phyloP scores from a whole-genome alignment of 192 early-diverging fungal species.

The Podila horticola region DNA sequence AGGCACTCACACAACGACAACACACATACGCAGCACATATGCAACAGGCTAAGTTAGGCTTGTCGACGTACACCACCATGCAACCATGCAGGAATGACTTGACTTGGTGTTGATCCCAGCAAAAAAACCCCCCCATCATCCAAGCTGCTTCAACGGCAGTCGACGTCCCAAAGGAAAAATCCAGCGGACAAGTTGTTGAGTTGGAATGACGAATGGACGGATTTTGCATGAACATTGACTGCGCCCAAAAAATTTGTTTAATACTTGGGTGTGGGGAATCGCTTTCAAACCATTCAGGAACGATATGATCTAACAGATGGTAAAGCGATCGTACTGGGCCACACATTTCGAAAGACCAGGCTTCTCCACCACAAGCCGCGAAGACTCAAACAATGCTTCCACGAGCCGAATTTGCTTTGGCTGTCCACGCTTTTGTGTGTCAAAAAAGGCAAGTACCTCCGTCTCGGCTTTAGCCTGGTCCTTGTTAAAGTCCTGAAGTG shows the following conservation, averaged over 20 bases:
- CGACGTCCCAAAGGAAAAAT: no score
- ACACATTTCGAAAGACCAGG: conserved; percentile 4
- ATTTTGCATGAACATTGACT: neutral
- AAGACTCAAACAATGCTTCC: conserved; percentile 4
- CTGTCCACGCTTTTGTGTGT: neutral
- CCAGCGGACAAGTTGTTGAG: no score
- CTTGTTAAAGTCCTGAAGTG: conserved; percentile 1
- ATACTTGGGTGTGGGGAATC: neutral
- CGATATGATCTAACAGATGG: neutral
- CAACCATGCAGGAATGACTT: no score
- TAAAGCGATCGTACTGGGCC: conserved; percentile 7
- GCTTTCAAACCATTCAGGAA: neutral
- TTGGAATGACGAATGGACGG: neutral
- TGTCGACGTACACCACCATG: no score
- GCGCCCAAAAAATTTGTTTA: neutral
- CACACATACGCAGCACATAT: no score
- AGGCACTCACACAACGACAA: no score
- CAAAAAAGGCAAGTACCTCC: conserved; percentile 2
- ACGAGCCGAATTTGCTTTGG: conserved; percentile 3
- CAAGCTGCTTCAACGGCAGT: no score
- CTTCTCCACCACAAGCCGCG: conserved; percentile 1
- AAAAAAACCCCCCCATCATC: no score
- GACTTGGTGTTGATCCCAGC: no score
- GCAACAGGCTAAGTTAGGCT: no score
- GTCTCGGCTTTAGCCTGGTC: neutral